Evolutionary conservation across 202 grass and related monocot genomes (phyloP).

Genomic region (Schoenoplectus tabernaemontani): DNA sequence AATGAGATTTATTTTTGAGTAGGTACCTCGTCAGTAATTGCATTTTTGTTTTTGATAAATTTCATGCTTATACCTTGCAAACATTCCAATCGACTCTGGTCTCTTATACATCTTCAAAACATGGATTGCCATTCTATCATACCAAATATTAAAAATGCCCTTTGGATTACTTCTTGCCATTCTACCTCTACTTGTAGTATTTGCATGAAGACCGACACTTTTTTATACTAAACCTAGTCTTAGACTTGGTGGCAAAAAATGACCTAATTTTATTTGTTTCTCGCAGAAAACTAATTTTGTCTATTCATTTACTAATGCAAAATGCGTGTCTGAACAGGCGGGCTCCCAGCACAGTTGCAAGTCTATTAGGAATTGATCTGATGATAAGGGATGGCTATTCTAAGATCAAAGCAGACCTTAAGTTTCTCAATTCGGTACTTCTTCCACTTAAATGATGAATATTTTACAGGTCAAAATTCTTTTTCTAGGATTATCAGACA

Average conservation of each 20-base stretch:
- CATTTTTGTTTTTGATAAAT: not conserved
- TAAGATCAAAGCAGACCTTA: slow-evolving; percentile 75
- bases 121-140: too few species aligned
- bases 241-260: not conserved
- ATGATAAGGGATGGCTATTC: slow-evolving; percentile 91
- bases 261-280: not conserved
- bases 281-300: not conserved
- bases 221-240: not conserved
- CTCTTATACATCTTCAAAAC: too few species aligned
- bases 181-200: not conserved
- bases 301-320: not conserved
- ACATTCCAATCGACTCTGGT: not conserved
- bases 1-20: slow-evolving; percentile 79
- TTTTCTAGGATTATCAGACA: not conserved
- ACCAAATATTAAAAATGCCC: too few species aligned
- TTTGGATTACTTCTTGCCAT: too few species aligned
- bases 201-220: not conserved
- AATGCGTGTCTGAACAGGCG: slow-evolving; percentile 48
- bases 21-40: slow-evolving; percentile 32
- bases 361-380: slow-evolving; percentile 67
- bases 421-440: slow-evolving; percentile 79
- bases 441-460: not conserved
- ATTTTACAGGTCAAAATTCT: not conserved
- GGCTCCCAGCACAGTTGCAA: slow-evolving; percentile 75
- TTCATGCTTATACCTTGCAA: not conserved